These are phyloP conservation scores for Mycena capillaripes DNA, from an alignment of 768 basidiomycete species.

Conservation along the genomic window DNA sequence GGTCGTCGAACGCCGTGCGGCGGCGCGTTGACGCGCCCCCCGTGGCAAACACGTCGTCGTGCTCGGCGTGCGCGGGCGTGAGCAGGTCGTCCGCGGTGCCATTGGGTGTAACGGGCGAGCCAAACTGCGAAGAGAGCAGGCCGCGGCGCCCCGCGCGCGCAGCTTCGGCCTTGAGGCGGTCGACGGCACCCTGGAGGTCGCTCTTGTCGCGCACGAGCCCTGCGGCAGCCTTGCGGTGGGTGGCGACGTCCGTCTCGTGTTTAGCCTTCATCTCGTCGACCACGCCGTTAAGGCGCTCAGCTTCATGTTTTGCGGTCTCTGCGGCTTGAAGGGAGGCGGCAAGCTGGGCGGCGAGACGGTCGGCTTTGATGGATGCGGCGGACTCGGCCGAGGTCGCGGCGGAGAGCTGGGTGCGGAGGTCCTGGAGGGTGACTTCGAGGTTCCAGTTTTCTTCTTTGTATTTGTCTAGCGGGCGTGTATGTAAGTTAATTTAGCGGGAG, in stretches of 20 bases:
- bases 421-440: slow-evolving; percentile 93
- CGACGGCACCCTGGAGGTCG: slow-evolving; percentile 87
- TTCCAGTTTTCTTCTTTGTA: slow-evolving; percentile 99
- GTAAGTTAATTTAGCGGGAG: background rate
- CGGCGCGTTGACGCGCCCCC: slow-evolving; percentile 76
- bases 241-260: slow-evolving; percentile 96
- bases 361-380: slow-evolving; percentile 81
- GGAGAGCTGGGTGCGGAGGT: slow-evolving; percentile 78
- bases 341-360: slow-evolving; percentile 83
- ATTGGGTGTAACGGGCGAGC: slow-evolving; percentile 82
- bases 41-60: slow-evolving; percentile 78
- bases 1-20: slow-evolving; percentile 64
- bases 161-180: slow-evolving; percentile 80
- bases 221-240: slow-evolving; percentile 89
- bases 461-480: slow-evolving; percentile 69
- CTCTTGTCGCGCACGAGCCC: slow-evolving; percentile 92
- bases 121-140: slow-evolving; percentile 67
- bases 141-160: slow-evolving; percentile 70
- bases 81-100: slow-evolving; percentile 61
- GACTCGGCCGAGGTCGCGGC: slow-evolving; percentile 75
- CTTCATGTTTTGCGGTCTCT: slow-evolving; percentile 91
- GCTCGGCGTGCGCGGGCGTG: slow-evolving; percentile 72
- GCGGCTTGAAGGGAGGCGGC: slow-evolving; percentile 78
- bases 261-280: slow-evolving; percentile 86
- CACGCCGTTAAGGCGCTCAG: slow-evolving; percentile 74